Conservation (phyloP, 1,284 basidiomycete species). For the Cutaneotrichosporon cyanovorans region DNA sequence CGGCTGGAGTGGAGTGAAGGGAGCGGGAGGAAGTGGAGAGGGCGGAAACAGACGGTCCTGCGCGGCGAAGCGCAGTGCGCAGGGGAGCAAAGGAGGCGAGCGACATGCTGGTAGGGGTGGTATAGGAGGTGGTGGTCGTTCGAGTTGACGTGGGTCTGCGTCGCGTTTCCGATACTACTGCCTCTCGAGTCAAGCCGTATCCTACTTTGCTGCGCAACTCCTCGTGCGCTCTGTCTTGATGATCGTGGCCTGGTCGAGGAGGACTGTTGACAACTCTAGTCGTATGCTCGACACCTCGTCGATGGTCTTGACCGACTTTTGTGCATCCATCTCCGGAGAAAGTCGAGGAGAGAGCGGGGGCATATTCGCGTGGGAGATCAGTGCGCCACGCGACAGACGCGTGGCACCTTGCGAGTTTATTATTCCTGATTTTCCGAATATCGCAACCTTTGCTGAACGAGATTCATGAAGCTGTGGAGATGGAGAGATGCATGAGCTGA, state of each 20-base stretch:
- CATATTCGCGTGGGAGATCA: not conserved
- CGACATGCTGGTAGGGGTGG: conserved; percentile 1
- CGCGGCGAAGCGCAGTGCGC: conserved; percentile 2
- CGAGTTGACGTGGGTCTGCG: not conserved
- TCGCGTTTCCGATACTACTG: not conserved
- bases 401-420: no score
- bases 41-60: conserved; percentile 2
- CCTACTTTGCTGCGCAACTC: no score
- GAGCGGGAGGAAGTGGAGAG: conserved; percentile 1
- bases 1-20: not conserved
- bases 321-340: not conserved
- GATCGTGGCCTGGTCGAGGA: not conserved
- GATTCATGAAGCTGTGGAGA: no score
- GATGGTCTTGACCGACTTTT: not conserved
- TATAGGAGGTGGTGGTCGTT: not conserved
- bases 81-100: conserved; percentile 9
- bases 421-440: no score
- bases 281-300: not conserved
- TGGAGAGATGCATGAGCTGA: no score
- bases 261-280: not conserved
- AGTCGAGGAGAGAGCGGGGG: not conserved
- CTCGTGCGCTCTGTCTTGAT: no score
- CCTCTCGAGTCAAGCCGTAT: no score
- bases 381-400: not conserved
- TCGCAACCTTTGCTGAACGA: no score